These are phyloP conservation scores for Stachybotrys echinatus DNA, from an alignment of 2,329 filamentous ascomycete genomes.

Conservation along the genomic window DNA sequence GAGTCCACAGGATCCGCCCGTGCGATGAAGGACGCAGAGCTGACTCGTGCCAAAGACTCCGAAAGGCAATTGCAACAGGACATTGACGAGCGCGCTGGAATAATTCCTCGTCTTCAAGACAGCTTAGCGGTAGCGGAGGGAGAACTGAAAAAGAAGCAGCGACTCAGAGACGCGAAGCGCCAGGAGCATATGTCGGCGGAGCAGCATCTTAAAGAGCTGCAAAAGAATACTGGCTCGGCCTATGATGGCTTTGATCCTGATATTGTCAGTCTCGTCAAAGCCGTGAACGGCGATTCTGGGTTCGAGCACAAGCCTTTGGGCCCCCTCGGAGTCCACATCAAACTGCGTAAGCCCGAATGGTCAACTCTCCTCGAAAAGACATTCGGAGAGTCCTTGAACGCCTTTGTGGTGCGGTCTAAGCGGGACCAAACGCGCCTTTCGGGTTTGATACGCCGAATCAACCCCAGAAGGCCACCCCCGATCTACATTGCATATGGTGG, in stretches of 20 bases:
- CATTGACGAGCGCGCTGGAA: conserved; percentile 19
- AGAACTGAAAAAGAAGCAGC: conserved; percentile 21
- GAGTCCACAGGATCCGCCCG: conserved; percentile 66
- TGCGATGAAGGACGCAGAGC: conserved; percentile 54
- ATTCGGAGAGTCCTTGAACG: conserved; percentile 64
- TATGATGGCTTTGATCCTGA: conserved; percentile 59
- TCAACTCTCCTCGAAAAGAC: conserved; percentile 73
- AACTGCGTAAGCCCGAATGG: conserved; percentile 76
- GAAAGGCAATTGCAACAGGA: conserved; percentile 19
- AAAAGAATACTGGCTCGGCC: conserved; percentile 48
- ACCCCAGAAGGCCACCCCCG: conserved; percentile 43
- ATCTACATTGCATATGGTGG: conserved; percentile 32
- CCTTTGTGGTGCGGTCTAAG: conserved; percentile 77
- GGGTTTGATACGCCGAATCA: conserved; percentile 55
- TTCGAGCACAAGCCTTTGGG: conserved; percentile 75
- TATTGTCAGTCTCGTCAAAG: conserved; percentile 58
- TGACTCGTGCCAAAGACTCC: conserved; percentile 20
- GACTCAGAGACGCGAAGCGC: conserved; percentile 37
- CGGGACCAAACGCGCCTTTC: conserved; percentile 67
- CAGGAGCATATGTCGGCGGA: conserved; percentile 50
- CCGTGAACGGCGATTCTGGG: conserved; percentile 63
- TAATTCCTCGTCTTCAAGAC: conserved; percentile 26
- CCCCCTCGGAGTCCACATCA: conserved; percentile 74
- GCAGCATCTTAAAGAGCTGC: conserved; percentile 41
- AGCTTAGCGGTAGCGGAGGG: conserved; percentile 24